Evolutionary conservation across 2,329 filamentous ascomycete species (phyloP), one percentile per base, ranked within the genome.

Genomic region (Tolypocladium pustulatum): DNA sequence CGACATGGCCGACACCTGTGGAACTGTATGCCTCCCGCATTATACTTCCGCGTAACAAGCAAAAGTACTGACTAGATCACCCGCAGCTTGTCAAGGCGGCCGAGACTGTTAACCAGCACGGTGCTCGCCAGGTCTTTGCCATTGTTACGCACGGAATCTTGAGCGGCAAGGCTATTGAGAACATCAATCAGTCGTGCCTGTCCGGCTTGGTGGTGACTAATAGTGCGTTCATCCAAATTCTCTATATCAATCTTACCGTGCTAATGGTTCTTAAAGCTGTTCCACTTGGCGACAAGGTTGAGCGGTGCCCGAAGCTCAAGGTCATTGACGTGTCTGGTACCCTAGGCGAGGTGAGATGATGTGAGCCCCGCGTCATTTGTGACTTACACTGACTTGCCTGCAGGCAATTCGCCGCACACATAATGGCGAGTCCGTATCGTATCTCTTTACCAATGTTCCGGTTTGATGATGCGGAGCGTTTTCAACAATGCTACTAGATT

Each of bases 1-100:
- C 72, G 93, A 97, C 72, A 97, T 97, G 91, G 92, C 92, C 37
- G 93, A 97, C 71, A 97, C 93, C 4, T 97, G 92, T 72, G 91
- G 91, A 65, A 96, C 91, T 43, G 72, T 75, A 68, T 58, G 70
- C 17, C 34, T 0, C 49, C 22, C 30, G 46, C 30, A n/a, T n/a
- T 22, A 17, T 34, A 7, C 10, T 22, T 13, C 13, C 49, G 20
- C 17, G 27, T 9, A 12, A 12, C 49, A 17, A 52, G 17, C 30
- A 13, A 32, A 13, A 22, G 17, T 20, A 27, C 53, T 54, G 22
- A 54, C 32, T 5, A 25, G 1, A 54, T 37, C 5, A 10, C 25
- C 9, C 20, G 55, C 51, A 75, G 72, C 78, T 82, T 37, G 78
- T 78, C 72, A 97, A 97, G 77, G 94, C 92, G 3, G 94, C 93